Base-by-base conservation (phyloP, 768 basidiomycete species). In the Trametes cinnabarina region DNA sequence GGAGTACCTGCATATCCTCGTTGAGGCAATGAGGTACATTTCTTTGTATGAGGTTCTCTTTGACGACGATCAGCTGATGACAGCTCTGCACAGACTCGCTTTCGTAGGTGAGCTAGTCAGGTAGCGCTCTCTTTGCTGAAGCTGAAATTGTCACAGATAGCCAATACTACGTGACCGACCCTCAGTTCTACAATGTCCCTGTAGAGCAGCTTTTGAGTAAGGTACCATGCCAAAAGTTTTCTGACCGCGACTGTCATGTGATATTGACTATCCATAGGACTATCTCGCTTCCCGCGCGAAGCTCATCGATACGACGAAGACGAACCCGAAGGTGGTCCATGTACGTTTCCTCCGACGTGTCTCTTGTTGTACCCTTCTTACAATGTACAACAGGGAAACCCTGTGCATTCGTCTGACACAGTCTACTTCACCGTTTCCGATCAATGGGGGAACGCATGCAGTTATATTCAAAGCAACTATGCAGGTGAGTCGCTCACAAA, bases 371-470 rank as follows among this genome's bases (percentile, higher is more conserved):
- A 50, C 6, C 37, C 43, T 42, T 51, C 43, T 19, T 5, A 9
- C 8, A 14, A 19, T 43, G 2, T 35, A n/a, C 8, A 2, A 17
- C 22, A 92, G 85, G 94, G 95, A 4, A 84, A 85, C 60, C 94
- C 94, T 1, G 77, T 86, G 25, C 83, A 88, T 60, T 90, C 90
- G 1, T 91, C 92, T 1, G 96, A 99, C 70, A 98, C 96, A 0
- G 93, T 97, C 14, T 97, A 98, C 69, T 95, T 98, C 68, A 85
- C 94, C 7, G 91, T 90, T 3, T 79, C 85, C 8, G 92, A 94
- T 68, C 85, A 88, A 67, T 91, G 88, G 88, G 92, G 92, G 2
- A 94, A 92, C 71, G 90, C 88, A 10, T 92, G 90, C 71, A 94
- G 92, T 70, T 89, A 81, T 65, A 93, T 94, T 64, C 91, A 93